Evolutionary conservation across 108 stramenopile species (phyloP).

Genomic region (Aurantiochytrium sp.): DNA sequence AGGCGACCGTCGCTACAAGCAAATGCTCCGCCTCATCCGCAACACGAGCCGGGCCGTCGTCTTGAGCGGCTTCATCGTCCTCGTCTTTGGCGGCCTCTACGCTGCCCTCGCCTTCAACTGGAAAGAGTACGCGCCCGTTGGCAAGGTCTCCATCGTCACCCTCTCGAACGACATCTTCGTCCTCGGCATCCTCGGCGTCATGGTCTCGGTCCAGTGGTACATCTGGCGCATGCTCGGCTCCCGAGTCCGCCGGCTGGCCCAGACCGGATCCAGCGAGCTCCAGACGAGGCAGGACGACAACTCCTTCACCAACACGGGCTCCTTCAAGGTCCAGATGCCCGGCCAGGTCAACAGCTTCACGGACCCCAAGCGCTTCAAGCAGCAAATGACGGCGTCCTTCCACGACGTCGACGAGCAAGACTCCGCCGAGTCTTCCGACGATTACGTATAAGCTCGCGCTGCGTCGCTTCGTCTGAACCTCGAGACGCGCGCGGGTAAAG

Average conservation of each 20-base stretch:
- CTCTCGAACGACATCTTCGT: slow-evolving; percentile 6
- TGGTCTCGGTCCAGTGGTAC: background rate
- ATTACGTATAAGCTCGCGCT: no score
- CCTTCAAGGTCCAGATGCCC: background rate
- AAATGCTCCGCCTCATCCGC: slow-evolving; percentile 6
- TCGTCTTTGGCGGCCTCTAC: background rate
- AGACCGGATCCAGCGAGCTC: background rate
- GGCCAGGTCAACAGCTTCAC: background rate
- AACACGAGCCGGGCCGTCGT: background rate
- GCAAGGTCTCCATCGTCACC: background rate
- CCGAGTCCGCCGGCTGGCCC: background rate
- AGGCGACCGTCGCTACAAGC: background rate
- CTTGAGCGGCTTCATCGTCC: background rate
- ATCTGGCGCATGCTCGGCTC: background rate
- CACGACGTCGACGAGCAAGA: background rate
- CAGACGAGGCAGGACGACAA: background rate
- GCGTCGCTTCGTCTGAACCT: no score
- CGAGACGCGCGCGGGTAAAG: no score
- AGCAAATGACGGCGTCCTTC: background rate
- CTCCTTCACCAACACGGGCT: background rate
- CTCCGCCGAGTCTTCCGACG: no score
- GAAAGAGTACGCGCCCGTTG: background rate
- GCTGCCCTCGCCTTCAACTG: background rate
- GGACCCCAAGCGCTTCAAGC: background rate
- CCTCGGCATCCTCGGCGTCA: background rate